Conservation (phyloP, 129 eudicot species). For the Smallanthus sonchifolius region DNA sequence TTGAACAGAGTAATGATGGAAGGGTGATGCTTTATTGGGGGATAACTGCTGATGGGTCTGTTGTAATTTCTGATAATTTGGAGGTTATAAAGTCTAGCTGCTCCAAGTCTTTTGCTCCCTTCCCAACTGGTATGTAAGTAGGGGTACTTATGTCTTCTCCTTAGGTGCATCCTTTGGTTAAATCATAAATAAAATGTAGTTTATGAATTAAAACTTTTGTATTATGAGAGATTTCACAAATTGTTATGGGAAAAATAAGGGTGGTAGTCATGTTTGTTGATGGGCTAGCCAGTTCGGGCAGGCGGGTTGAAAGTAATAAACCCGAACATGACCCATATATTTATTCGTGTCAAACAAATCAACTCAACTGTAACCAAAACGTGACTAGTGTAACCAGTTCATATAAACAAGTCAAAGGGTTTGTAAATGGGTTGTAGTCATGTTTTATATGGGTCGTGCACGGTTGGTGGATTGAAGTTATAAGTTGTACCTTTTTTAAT, state of each 20-base stretch:
- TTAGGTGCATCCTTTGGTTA: not conserved
- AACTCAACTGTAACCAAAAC: not conserved
- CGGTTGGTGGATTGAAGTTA: not conserved
- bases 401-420: not conserved
- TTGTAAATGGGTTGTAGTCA: not conserved
- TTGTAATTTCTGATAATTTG: conserved; percentile 66
- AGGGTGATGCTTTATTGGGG: conserved; percentile 79
- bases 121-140: conserved; percentile 59
- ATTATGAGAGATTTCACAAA: not conserved
- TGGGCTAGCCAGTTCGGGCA: not conserved
- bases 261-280: not conserved
- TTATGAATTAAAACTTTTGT: not conserved
- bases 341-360: not conserved
- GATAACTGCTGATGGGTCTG: conserved; percentile 65
- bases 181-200: not conserved
- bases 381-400: not conserved
- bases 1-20: conserved; percentile 65
- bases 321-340: not conserved
- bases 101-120: conserved; percentile 88
- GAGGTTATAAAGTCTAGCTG: conserved; percentile 70
- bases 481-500: not conserved
- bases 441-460: not conserved
- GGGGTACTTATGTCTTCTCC: not conserved
- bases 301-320: not conserved
- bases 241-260: not conserved